Conservation (phyloP, 2,329 filamentous ascomycete species). For the Colletotrichum viniferum region DNA sequence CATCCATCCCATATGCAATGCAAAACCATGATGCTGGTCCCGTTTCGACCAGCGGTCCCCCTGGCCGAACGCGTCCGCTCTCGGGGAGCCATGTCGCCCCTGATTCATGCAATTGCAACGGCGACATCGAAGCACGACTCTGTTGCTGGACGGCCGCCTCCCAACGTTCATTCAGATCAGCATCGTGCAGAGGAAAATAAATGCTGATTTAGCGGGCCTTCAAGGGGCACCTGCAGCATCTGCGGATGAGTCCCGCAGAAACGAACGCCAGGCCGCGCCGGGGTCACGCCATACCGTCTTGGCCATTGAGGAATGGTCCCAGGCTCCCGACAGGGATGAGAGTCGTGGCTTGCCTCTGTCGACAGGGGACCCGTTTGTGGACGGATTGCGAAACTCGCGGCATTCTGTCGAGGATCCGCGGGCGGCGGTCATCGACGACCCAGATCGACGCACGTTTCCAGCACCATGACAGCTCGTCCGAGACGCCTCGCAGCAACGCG, state of each 20-base stretch:
- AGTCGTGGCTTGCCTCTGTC: not conserved
- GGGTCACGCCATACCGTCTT: not conserved
- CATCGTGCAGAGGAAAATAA: not conserved
- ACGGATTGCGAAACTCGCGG: conserved; percentile 12
- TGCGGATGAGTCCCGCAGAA: not conserved
- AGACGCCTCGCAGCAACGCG: not conserved
- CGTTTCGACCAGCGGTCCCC: conserved; percentile 4
- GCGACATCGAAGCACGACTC: not conserved
- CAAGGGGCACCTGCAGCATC: not conserved
- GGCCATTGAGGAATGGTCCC: not conserved
- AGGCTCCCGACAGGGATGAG: not conserved
- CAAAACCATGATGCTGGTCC: conserved; percentile 16
- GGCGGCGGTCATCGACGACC: not conserved
- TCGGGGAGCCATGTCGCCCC: not conserved
- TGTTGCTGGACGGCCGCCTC: not conserved
- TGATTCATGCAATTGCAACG: conserved; percentile 19
- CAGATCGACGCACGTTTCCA: conserved; percentile 8
- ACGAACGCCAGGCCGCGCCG: not conserved
- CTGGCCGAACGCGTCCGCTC: conserved; percentile 3
- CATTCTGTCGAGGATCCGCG: not conserved
- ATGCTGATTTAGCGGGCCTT: not conserved
- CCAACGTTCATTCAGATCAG: conserved; percentile 4
- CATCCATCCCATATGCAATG: not conserved
- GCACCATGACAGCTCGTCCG: not conserved
- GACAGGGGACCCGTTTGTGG: conserved; percentile 4